These are phyloP conservation scores for Phaeophleospora eucalypticola DNA, from an alignment of 2,329 filamentous ascomycete species.

Conservation along the genomic window DNA sequence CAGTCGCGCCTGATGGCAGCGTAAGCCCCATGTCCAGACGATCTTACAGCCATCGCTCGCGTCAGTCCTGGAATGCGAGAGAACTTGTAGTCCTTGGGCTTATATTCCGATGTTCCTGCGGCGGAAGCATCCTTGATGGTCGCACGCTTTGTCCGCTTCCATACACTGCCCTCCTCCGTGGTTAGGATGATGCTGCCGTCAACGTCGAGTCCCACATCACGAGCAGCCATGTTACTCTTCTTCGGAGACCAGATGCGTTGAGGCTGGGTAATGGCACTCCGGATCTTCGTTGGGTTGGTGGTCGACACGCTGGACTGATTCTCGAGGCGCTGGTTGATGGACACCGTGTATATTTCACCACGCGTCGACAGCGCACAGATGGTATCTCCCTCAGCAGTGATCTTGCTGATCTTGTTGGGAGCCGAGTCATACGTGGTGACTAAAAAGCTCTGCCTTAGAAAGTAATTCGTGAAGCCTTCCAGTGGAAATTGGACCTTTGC, in stretches of 20 bases:
- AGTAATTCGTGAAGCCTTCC: conserved; percentile 67
- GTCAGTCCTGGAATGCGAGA: conserved; percentile 84
- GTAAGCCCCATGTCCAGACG: conserved; percentile 86
- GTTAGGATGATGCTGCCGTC: conserved; percentile 93
- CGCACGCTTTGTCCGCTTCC: conserved; percentile 76
- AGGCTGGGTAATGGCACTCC: conserved; percentile 71
- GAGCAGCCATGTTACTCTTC: conserved; percentile 77
- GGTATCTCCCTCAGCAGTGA: conserved; percentile 83
- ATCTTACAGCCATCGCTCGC: conserved; percentile 75
- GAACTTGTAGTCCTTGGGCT: conserved; percentile 90
- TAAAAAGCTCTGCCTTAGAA: conserved; percentile 62
- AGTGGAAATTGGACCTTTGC: conserved; percentile 82
- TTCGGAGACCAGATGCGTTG: conserved; percentile 84
- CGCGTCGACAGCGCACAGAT: conserved; percentile 81
- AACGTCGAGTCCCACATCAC: conserved; percentile 83
- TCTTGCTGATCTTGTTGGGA: conserved; percentile 66
- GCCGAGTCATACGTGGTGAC: conserved; percentile 61
- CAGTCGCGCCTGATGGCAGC: conserved; percentile 81
- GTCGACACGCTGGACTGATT: conserved; percentile 64
- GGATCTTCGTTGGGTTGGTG: conserved; percentile 88
- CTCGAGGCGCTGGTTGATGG: conserved; percentile 66
- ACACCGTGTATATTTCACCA: conserved; percentile 84
- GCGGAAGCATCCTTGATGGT: conserved; percentile 68
- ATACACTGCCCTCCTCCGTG: conserved; percentile 87
- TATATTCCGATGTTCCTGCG: conserved; percentile 51